Evolutionary conservation across 176 grass and related monocot species (phyloP).

Genomic region (Miscanthus lutarioriparius): DNA sequence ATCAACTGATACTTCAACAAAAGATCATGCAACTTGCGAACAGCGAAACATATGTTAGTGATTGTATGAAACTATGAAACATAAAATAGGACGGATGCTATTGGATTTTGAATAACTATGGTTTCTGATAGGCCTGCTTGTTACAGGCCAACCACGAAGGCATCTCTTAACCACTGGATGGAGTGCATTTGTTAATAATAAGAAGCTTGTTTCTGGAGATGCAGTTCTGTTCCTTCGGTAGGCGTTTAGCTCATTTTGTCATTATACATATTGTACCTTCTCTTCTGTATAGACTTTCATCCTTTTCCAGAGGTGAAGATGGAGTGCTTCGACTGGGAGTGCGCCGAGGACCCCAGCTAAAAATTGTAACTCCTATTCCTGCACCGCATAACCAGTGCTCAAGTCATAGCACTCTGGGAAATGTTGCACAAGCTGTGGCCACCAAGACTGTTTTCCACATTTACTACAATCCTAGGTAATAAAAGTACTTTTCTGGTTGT

Average conservation of each 20-base stretch:
- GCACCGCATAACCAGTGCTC: slow-evolving; percentile 37
- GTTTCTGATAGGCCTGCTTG: slow-evolving; percentile 39
- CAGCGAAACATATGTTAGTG: background rate
- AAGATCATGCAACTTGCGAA: background rate
- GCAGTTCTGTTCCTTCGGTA: slow-evolving; percentile 90
- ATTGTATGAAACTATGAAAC: background rate
- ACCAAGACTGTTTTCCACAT: slow-evolving; percentile 72
- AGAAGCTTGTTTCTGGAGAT: slow-evolving; percentile 83
- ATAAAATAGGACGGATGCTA: background rate
- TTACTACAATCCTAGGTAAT: slow-evolving; percentile 84
- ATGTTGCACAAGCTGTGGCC: slow-evolving; percentile 54
- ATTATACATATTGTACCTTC: slow-evolving; percentile 2
- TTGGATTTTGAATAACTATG: slow-evolving; percentile 10
- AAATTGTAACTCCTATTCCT: slow-evolving; percentile 39
- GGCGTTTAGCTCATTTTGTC: slow-evolving; percentile 5
- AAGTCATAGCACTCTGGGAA: slow-evolving; percentile 36
- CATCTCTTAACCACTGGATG: slow-evolving; percentile 89
- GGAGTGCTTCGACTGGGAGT: slow-evolving; percentile 81
- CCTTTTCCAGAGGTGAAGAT: slow-evolving; percentile 63
- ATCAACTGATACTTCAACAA: background rate
- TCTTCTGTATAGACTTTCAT: slow-evolving; percentile 11
- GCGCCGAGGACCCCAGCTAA: slow-evolving; percentile 64
- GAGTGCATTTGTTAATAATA: slow-evolving; percentile 87
- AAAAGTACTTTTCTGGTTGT: background rate
- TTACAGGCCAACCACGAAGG: slow-evolving; percentile 84